A percentile compares a stretch with the other conserved stretches of the same genome.
These are phyloP conservation scores for Fusarium sp. DNA, from an alignment of 2,329 filamentous ascomycete species.

Conservation along the genomic window DNA sequence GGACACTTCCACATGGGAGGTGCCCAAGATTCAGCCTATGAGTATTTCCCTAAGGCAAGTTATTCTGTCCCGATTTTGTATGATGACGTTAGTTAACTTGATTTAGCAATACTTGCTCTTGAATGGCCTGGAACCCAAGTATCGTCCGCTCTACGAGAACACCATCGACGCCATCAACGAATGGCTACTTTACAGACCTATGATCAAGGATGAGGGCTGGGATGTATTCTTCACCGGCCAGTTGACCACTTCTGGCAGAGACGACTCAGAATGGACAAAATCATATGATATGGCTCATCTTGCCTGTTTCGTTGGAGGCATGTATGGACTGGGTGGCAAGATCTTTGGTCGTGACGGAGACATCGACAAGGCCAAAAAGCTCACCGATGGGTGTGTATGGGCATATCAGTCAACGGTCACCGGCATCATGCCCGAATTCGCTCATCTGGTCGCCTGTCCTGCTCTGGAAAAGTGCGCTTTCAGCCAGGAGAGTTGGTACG, in stretches of 20 bases:
- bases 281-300: conserved; percentile 73
- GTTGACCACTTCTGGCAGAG: conserved; percentile 59
- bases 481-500: conserved; percentile 61
- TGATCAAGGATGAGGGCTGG: conserved; percentile 71
- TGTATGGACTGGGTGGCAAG: conserved; percentile 74
- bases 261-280: conserved; percentile 52
- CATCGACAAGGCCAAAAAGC: conserved; percentile 70
- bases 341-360: conserved; percentile 69
- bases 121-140: conserved; percentile 78
- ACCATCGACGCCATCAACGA: conserved; percentile 75
- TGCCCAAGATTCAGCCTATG: conserved; percentile 76
- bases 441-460: conserved; percentile 59
- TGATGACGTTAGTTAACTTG: conserved; percentile 31
- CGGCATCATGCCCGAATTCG: conserved; percentile 74
- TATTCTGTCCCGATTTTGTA: background rate
- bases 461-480: conserved; percentile 61
- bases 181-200: conserved; percentile 81
- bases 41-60: conserved; percentile 72
- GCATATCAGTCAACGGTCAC: conserved; percentile 69
- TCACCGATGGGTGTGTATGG: conserved; percentile 78
- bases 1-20: conserved; percentile 71
- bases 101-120: conserved; percentile 76
- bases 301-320: conserved; percentile 76
- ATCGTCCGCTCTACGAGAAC: conserved; percentile 76
- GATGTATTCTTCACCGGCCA: conserved; percentile 81